Evolutionary conservation across 2,329 filamentous ascomycete species (phyloP).

Genomic region (Fusarium continuum): DNA sequence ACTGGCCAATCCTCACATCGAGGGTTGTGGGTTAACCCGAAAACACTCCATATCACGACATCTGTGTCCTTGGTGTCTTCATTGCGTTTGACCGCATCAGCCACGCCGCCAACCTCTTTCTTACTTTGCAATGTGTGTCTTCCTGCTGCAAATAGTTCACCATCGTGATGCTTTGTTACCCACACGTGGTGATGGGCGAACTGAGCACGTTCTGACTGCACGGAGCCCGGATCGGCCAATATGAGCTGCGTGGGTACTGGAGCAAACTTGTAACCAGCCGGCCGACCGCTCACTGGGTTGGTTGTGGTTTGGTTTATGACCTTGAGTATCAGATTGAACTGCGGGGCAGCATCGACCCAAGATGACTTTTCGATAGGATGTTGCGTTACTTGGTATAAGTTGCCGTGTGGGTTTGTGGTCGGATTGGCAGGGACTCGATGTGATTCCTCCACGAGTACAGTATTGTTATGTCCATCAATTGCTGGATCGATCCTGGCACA

Average conservation of each 20-base stretch:
- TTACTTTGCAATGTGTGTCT: constrained; percentile 55
- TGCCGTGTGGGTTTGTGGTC: constrained; percentile 67
- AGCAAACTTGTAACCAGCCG: constrained; percentile 60
- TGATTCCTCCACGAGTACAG: constrained; percentile 56
- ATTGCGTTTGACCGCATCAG: constrained; percentile 50
- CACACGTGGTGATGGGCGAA: constrained; percentile 57
- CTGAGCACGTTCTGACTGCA: constrained; percentile 51
- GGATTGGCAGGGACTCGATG: constrained; percentile 51
- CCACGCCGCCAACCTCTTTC: constrained; percentile 47
- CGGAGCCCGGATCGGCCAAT: constrained; percentile 52
- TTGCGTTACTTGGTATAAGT: constrained; percentile 65
- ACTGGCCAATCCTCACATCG: constrained; percentile 74
- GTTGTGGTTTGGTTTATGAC: constrained; percentile 56
- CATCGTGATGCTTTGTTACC: constrained; percentile 56
- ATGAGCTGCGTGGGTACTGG: constrained; percentile 57
- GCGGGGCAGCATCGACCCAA: constrained; percentile 63
- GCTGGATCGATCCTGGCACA: constrained; percentile 70
- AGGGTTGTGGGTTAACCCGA: constrained; percentile 72
- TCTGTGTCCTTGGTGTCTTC: constrained; percentile 61
- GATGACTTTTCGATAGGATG: constrained; percentile 55
- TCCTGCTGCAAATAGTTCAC: constrained; percentile 56
- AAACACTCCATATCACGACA: constrained; percentile 66
- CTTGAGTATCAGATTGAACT: constrained; percentile 59
- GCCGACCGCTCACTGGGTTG: constrained; percentile 58
- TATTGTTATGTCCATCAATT: constrained; percentile 60